Conservation (phyloP, 2,329 filamentous ascomycete species). For the Xylaria sp. region DNA sequence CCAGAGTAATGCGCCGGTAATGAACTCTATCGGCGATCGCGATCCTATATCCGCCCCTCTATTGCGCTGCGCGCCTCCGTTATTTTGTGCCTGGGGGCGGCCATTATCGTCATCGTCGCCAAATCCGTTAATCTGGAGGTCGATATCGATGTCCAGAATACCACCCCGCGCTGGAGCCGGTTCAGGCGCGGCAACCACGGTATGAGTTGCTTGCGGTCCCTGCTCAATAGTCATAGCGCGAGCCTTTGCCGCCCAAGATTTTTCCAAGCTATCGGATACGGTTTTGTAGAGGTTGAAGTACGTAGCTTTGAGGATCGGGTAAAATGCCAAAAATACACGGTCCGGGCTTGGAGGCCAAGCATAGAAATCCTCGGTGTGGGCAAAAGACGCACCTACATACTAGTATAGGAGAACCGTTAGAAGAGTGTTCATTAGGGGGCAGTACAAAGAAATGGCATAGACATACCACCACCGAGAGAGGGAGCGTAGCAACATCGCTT, state of each 20-base stretch:
- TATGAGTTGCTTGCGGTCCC: conserved; percentile 9
- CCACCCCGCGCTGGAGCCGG: conserved; percentile 14
- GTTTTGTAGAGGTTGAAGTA: conserved; percentile 44
- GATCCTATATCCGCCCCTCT: conserved; percentile 13
- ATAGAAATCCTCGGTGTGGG: conserved; percentile 41
- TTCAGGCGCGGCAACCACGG: conserved; percentile 8
- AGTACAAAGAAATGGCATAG: conserved; percentile 17
- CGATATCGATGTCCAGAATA: conserved; percentile 24
- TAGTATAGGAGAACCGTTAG: conserved; percentile 25
- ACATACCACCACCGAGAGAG: conserved; percentile 31
- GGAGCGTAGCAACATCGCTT: conserved; percentile 44
- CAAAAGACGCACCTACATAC: conserved; percentile 40
- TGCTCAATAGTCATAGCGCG: conserved; percentile 29
- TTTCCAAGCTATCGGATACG: conserved; percentile 44
- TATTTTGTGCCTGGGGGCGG: conserved; percentile 22
- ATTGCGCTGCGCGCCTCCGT: conserved; percentile 15
- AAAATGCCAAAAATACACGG: conserved; percentile 42
- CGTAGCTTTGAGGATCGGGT: conserved; percentile 41
- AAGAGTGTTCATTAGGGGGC: neutral
- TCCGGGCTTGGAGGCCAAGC: conserved; percentile 51
- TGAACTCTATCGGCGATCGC: conserved; percentile 37
- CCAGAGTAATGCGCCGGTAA: conserved; percentile 62
- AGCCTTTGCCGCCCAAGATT: conserved; percentile 41
- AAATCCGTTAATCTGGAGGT: conserved; percentile 23
- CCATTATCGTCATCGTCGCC: conserved; percentile 17